Base-by-base conservation (phyloP, 2,329 filamentous ascomycete genomes). In the Colletotrichum viniferum region DNA sequence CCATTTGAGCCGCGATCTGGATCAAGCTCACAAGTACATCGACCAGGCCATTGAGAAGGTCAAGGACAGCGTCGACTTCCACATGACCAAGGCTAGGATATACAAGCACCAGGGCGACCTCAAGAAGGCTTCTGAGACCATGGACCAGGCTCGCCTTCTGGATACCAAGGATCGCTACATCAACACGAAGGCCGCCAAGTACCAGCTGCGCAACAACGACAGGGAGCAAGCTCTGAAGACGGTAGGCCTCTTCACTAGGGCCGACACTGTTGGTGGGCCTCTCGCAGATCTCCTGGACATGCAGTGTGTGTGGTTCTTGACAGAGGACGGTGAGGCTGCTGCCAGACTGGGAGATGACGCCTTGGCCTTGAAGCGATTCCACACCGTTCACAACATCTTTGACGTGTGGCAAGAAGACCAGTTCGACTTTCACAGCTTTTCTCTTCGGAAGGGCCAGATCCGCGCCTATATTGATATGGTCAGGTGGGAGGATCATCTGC, bases 351-450 rank as follows among this genome's bases (percentile, higher is more conserved):
- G 93, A 78, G 96, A 98, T 79, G 87, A 94, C 62, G 95, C 94
- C 5, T 89, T 98, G 74, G 96, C 97, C 0, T 88, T 99, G 69
- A 99, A 99, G 88, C 92, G 97, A 65, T 96, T 98, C 85, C 95
- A 96, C 78, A 90, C 95, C 26, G 91, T 99, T 73, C 93, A 94
- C 83, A 95, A 95, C 85, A 97, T 99, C 78, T 99, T 99, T 81
- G 96, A 98, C 78, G 92, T 95, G 24, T 99, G 97, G 97, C 94
- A 98, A 82, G 97, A 99, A 83, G 97, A 99, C 80, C 97, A 99
- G 82, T 98, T 98, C 81, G 97, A 99, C 83, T 99, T 99, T 88
- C 97, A 99, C 88, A 95, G 92, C 83, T 99, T 99, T 85, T 98
- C 96, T 24, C 88, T 99, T n/a, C 90, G 97, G 24, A 99, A 98